These are phyloP conservation scores for Ceratobasidium sp. DNA, from an alignment of 1,284 basidiomycete genomes.

Conservation along the genomic window DNA sequence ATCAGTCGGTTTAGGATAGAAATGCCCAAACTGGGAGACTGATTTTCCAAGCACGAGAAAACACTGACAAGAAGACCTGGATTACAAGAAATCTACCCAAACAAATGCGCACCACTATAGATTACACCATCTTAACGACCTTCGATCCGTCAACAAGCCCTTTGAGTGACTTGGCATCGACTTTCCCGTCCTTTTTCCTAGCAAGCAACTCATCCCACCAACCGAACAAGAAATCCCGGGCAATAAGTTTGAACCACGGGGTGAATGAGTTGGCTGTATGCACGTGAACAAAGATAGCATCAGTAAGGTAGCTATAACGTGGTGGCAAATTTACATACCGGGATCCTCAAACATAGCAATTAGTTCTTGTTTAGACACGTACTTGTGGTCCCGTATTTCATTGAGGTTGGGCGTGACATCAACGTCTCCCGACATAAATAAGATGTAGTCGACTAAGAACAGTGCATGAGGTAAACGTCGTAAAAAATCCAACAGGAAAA, in stretches of 20 bases:
- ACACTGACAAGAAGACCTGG: constrained; percentile 8
- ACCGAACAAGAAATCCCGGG: constrained; percentile 94
- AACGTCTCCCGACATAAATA: constrained; percentile 93
- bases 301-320: background rate
- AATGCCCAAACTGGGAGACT: background rate
- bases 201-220: constrained; percentile 96
- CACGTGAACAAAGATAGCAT: constrained; percentile 6
- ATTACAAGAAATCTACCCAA: constrained; percentile 33
- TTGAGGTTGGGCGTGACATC: constrained; percentile 88
- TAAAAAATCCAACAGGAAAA: constrained; percentile 43
- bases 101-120: constrained; percentile 38
- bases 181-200: constrained; percentile 71
- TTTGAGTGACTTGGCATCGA: constrained; percentile 75
- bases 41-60: constrained; percentile 1
- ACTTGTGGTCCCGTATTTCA: constrained; percentile 92
- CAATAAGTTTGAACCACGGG: constrained; percentile 99
- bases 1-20: background rate
- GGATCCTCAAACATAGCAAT: constrained; percentile 90
- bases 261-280: constrained; percentile 87
- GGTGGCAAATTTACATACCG: constrained; percentile 62
- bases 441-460: constrained; percentile 95
- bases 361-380: constrained; percentile 91
- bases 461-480: background rate
- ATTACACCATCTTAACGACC: constrained; percentile 76
- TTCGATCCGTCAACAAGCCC: constrained; percentile 79